Conservation (phyloP, 768 basidiomycete species). For the Mycena capillaripes region DNA sequence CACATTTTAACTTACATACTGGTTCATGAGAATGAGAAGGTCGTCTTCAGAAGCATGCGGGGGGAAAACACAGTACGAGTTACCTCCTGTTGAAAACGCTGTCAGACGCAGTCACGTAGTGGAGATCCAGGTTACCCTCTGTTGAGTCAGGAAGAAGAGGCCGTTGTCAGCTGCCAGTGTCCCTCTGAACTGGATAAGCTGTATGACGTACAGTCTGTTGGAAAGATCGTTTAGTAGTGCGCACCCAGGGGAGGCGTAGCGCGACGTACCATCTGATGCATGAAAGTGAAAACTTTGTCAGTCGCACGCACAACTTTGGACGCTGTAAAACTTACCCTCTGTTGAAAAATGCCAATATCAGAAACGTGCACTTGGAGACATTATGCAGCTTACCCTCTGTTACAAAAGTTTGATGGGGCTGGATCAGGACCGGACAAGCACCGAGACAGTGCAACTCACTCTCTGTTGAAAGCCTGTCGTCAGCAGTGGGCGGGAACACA, state of each 20-base stretch:
- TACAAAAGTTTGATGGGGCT: not conserved
- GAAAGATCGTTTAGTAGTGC: not conserved
- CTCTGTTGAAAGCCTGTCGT: not conserved
- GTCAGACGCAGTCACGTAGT: not conserved
- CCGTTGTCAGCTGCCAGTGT: not conserved
- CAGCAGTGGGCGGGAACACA: not conserved
- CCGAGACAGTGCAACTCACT: not conserved
- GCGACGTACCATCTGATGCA: not conserved
- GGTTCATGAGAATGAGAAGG: not conserved
- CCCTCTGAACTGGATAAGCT: not conserved
- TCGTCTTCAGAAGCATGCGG: not conserved
- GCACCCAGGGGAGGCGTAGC: not conserved
- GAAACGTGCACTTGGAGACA: not conserved
- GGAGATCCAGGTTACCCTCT: not conserved
- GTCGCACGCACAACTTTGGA: not conserved
- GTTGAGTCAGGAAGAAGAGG: not conserved
- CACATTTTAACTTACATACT: not conserved
- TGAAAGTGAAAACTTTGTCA: not conserved
- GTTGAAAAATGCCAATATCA: not conserved
- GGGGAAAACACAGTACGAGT: not conserved
- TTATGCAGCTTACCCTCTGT: not conserved
- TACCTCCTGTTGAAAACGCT: not conserved
- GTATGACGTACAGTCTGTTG: not conserved
- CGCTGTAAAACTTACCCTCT: not conserved
- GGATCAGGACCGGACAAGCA: not conserved